A percentile compares a stretch with the other conserved stretches of the same genome.
Evolutionary conservation across 805 yeast genomes (phyloP).

Genomic region (Cyberlindnera mississippiensis): DNA sequence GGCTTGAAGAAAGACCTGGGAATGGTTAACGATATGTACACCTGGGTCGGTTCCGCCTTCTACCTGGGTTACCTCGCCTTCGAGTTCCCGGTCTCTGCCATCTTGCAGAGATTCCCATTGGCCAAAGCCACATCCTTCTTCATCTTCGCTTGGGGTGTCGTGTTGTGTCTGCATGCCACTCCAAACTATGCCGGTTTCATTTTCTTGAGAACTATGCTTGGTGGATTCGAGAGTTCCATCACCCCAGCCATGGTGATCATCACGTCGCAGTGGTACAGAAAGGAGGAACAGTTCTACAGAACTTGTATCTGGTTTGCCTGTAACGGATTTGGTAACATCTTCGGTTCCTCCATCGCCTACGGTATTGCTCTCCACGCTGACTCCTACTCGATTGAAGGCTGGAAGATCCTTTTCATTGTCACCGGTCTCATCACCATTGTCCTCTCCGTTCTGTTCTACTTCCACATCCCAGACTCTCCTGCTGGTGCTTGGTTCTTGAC

Average conservation of each 20-base stretch:
- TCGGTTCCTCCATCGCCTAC: background rate
- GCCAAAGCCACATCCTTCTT: background rate
- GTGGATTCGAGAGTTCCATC: background rate
- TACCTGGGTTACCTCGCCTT: background rate
- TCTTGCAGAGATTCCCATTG: background rate
- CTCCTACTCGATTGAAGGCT: background rate
- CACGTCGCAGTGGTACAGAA: background rate
- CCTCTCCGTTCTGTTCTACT: background rate
- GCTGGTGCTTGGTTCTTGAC: background rate
- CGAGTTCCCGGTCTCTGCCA: background rate
- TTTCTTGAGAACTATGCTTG: background rate
- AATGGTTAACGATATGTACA: background rate
- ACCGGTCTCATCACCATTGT: background rate
- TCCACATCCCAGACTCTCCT: background rate
- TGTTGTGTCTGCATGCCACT: background rate
- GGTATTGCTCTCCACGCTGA: background rate
- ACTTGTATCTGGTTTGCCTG: background rate
- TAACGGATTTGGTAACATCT: background rate
- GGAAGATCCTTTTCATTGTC: background rate
- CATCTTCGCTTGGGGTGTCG: background rate
- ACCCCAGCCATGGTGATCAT: background rate
- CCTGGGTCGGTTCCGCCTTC: background rate
- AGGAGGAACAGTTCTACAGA: background rate
- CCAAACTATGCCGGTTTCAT: background rate
- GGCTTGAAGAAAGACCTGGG: background rate